phyloP scores from a whole-genome alignment of 1,284 basidiomycete species.

The Phylloporus gajari region DNA sequence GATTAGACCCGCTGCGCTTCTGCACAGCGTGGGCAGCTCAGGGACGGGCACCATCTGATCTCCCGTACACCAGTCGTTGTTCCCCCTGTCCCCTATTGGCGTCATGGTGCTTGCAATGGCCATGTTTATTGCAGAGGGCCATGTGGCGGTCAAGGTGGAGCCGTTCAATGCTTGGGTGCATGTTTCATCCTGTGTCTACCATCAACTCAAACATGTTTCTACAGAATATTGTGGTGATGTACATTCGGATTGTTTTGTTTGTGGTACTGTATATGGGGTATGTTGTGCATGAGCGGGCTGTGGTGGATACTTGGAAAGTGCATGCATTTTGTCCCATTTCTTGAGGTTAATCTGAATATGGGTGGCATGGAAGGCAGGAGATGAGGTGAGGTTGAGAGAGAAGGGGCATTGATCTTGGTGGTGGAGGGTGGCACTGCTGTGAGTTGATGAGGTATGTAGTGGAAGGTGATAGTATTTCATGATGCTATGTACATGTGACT shows the following conservation, averaged over 20 bases:
- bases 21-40: conserved; percentile 57
- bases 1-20: conserved; percentile 66
- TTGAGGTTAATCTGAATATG: conserved; percentile 58
- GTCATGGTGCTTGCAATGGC: conserved; percentile 55
- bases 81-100: conserved; percentile 56
- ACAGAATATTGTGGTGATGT: conserved; percentile 56
- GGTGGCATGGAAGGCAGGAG: conserved; percentile 59
- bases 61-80: conserved; percentile 62
- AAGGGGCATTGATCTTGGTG: conserved; percentile 30
- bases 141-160: conserved; percentile 49
- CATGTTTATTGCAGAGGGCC: conserved; percentile 64
- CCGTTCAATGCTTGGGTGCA: conserved; percentile 49
- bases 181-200: background rate
- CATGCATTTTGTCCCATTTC: conserved; percentile 47
- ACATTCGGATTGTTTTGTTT: conserved; percentile 52
- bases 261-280: conserved; percentile 50
- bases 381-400: conserved; percentile 47
- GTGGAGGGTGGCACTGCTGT: conserved; percentile 2
- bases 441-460: background rate
- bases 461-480: no score
- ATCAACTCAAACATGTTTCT: no score
- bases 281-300: conserved; percentile 45
- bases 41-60: conserved; percentile 51
- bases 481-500: no score
- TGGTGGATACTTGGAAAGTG: conserved; percentile 32